Evolutionary conservation across 495 filamentous ascomycete genomes (phyloP), one percentile per base, ranked within the genome.

Genomic region (Penicillium argentinense): DNA sequence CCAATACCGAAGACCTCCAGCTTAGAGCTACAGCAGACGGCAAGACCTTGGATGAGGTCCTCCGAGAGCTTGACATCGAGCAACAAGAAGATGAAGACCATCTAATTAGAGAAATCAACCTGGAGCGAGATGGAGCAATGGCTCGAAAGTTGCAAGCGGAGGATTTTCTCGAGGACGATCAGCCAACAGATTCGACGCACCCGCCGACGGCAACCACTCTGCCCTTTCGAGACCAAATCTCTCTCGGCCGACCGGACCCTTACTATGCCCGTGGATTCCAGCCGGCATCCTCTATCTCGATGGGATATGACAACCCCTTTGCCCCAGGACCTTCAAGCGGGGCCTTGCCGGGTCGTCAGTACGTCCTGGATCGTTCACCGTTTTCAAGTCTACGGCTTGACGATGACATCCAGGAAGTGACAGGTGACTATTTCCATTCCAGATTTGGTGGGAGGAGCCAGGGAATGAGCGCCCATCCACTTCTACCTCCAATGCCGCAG

Each of bases 71-170:
- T 6, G 51, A 34, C 6, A n/a, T n/a, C n/a, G 56, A 60, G 14
- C 56, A 77, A 37, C 60, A 64, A 19, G 60, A 66, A 23, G 73
- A 75, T 9, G 33, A 32, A 3, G 48, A 50, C 17, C 36, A 34
- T 1, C 49, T 63, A 23, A 22, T 33, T 9, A 25, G 26, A 14
- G 27, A 49, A 9, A 52, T 48, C 13, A 57, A 54, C 21, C 18
- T 54, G 12, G 51, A 54, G 14, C 57, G 46, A n/a, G 79, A 83
- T 48, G 76, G 55, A 30, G 75, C 73, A 42, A 59, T 71, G 46
- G 78, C 76, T 37, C 64, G 69, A 24, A 61, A 24, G 9, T 14
- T 39, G 9, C 37, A 39, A 26, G 37, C 21, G 14, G 47, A 44
- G 23, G 24, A 49, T 25, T 8, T 30, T 3, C 30, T 17, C 12